Percentiles rank a stretch among this genome's conserved stretches.
Conservation (phyloP, 2,329 filamentous ascomycete genomes). For the Aureobasidium sp. region DNA sequence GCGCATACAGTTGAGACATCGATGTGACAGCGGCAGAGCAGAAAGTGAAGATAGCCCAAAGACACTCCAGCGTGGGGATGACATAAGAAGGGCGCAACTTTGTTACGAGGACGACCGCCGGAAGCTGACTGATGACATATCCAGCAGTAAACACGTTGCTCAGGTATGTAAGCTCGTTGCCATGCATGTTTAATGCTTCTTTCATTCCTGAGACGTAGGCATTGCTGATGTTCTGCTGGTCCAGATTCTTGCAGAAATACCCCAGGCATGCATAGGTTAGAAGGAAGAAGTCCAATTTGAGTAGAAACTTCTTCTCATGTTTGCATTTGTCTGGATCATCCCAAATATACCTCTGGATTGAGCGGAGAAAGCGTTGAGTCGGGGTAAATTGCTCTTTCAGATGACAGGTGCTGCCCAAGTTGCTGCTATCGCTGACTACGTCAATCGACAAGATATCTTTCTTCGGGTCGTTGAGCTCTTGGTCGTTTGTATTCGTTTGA, state of each 20-base stretch:
- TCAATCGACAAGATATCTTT: background rate
- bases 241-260: conserved; percentile 53
- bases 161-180: conserved; percentile 50
- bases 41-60: conserved; percentile 53
- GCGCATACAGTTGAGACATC: conserved; percentile 29
- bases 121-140: conserved; percentile 46
- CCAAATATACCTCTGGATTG: conserved; percentile 12
- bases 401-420: background rate
- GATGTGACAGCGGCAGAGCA: conserved; percentile 46
- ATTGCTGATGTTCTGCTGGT: conserved; percentile 51
- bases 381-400: background rate
- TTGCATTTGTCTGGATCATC: conserved; percentile 11
- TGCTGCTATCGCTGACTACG: background rate
- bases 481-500: background rate
- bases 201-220: conserved; percentile 50
- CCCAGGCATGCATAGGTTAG: conserved; percentile 51
- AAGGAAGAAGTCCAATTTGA: conserved; percentile 51
- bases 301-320: conserved; percentile 36
- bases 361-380: background rate
- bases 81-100: conserved; percentile 41
- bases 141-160: conserved; percentile 49
- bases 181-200: conserved; percentile 45
- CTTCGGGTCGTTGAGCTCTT: background rate
- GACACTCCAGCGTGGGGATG: conserved; percentile 46
- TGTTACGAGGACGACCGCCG: conserved; percentile 46